Evolutionary conservation across 2,329 filamentous ascomycete genomes (phyloP).

Genomic region (Calycina herbarum): DNA sequence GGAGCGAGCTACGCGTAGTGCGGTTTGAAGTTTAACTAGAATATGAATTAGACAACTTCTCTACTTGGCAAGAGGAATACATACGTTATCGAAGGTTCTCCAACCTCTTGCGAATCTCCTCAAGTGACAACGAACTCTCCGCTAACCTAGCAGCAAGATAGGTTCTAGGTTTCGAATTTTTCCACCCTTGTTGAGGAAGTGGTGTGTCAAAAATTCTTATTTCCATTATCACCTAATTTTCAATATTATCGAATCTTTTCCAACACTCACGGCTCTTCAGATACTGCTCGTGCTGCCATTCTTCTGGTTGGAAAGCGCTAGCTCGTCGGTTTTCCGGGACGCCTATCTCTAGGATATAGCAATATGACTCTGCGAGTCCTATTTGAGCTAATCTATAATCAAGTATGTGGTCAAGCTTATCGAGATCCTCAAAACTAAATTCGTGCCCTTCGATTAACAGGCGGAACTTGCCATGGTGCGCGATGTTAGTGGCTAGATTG

Average conservation of each 20-base stretch:
- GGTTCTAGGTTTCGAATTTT: not conserved
- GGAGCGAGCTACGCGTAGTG: no score
- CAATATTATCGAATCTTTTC: not conserved
- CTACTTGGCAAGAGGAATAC: not conserved
- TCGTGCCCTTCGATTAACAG: not conserved
- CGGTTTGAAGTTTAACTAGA: no score
- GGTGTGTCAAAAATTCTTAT: not conserved
- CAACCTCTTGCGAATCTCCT: not conserved
- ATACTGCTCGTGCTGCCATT: not conserved
- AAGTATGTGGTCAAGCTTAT: not conserved
- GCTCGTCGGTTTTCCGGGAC: not conserved
- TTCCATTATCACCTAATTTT: not conserved
- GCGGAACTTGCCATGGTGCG: not conserved
- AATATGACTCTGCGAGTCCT: not conserved
- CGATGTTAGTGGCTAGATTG: not conserved
- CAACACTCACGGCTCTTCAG: not conserved
- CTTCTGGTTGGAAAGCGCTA: not conserved
- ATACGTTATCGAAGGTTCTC: not conserved
- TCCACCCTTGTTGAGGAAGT: not conserved
- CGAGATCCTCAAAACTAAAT: not conserved
- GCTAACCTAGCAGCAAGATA: not conserved
- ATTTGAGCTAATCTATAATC: not conserved
- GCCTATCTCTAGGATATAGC: not conserved
- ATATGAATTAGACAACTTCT: no score
- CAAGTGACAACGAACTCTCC: not conserved